phyloP scores from a whole-genome alignment of 2,329 filamentous ascomycete species.

The Ophiostoma quercus region DNA sequence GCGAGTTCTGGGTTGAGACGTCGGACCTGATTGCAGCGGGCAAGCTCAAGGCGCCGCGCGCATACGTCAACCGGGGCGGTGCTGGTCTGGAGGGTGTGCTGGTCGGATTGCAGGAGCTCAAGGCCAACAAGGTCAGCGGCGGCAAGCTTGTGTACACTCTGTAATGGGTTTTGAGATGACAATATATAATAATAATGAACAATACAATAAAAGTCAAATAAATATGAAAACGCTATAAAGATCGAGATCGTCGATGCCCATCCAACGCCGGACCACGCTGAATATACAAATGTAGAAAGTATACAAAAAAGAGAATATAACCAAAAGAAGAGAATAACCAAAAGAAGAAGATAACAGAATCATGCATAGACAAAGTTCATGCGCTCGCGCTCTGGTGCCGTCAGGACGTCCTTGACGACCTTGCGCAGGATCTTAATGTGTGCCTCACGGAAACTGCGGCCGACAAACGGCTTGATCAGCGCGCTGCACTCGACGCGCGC shows the following conservation, averaged over 20 bases:
- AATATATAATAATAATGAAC: background rate
- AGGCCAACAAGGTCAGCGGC: constrained; percentile 35
- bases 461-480: constrained; percentile 36
- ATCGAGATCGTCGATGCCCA: background rate
- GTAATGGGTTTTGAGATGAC: background rate
- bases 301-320: background rate
- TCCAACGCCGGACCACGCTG: constrained; percentile 3
- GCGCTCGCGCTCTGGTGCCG: background rate
- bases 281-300: background rate
- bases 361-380: constrained; percentile 7
- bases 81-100: constrained; percentile 33
- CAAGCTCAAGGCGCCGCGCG: constrained; percentile 34
- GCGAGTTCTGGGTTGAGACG: constrained; percentile 35
- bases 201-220: background rate
- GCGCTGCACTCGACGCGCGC: constrained; percentile 34
- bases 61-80: constrained; percentile 31
- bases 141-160: constrained; percentile 39
- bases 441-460: constrained; percentile 31
- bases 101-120: constrained; percentile 33
- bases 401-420: constrained; percentile 31
- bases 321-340: background rate
- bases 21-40: constrained; percentile 34
- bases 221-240: background rate
- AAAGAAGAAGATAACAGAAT: too few species aligned
- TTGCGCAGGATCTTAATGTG: constrained; percentile 35